phyloP scores from a whole-genome alignment of 768 basidiomycete species.

The Termitomyces sp. region DNA sequence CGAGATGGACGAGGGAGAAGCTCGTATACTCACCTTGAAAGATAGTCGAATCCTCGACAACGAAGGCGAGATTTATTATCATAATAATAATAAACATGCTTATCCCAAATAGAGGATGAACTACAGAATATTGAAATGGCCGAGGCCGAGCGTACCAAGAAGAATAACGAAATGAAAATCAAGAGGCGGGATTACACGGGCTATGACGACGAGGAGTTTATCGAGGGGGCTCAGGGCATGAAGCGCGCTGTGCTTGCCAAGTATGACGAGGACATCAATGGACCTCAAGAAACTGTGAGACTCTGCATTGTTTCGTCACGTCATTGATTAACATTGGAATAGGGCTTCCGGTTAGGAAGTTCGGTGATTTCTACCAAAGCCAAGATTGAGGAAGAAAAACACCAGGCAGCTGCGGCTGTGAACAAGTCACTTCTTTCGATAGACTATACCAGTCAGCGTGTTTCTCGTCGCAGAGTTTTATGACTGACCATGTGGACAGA shows the following conservation, averaged over 20 bases:
- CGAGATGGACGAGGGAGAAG: conserved; percentile 88
- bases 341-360: conserved; percentile 88
- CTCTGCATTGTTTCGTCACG: background rate
- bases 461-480: background rate
- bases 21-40: conserved; percentile 93
- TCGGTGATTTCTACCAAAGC: conserved; percentile 37
- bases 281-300: conserved; percentile 61
- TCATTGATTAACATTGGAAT: background rate
- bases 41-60: conserved; percentile 93
- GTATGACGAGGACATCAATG: conserved; percentile 89
- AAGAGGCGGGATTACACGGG: conserved; percentile 90
- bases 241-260: conserved; percentile 83
- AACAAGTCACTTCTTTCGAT: conserved; percentile 81
- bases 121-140: conserved; percentile 95
- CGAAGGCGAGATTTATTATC: conserved; percentile 55
- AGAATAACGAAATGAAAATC: conserved; percentile 80
- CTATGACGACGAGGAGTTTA: conserved; percentile 95
- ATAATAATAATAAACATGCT: background rate
- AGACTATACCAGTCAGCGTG: conserved; percentile 80
- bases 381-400: conserved; percentile 38
- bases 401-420: conserved; percentile 54
- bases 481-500: conserved; percentile 39
- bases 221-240: conserved; percentile 65
- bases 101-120: conserved; percentile 75
- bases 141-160: conserved; percentile 75